These are phyloP conservation scores for Pseudozyma sp. DNA, from an alignment of 1,284 basidiomycete species.

Conservation along the genomic window DNA sequence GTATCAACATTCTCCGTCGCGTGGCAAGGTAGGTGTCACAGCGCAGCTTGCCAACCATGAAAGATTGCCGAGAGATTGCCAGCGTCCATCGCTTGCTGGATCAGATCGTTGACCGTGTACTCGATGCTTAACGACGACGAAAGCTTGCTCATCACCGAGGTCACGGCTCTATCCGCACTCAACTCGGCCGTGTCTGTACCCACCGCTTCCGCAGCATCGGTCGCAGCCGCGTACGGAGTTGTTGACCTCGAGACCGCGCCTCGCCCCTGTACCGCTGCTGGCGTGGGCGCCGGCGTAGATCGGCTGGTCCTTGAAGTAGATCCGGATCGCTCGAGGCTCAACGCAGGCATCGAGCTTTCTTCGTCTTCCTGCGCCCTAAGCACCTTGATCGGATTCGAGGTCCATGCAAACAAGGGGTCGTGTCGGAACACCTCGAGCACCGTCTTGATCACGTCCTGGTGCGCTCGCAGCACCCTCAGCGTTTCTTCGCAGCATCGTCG, in stretches of 20 bases:
- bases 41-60: conserved; percentile 57
- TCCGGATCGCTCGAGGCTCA: conserved; percentile 25
- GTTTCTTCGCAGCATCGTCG: conserved; percentile 95
- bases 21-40: conserved; percentile 11
- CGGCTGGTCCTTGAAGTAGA: conserved; percentile 2
- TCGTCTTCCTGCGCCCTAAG: conserved; percentile 47
- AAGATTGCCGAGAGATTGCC: conserved; percentile 84
- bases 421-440: conserved; percentile 96
- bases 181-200: conserved; percentile 75
- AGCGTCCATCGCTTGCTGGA: conserved; percentile 85
- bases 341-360: conserved; percentile 15
- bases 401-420: conserved; percentile 93
- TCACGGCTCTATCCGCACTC: conserved; percentile 87
- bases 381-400: conserved; percentile 57
- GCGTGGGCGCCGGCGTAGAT: conserved; percentile 17
- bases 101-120: conserved; percentile 91
- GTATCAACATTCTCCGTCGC: background rate
- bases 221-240: conserved; percentile 12
- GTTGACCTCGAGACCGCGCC: conserved; percentile 16
- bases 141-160: conserved; percentile 74
- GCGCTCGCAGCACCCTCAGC: conserved; percentile 84
- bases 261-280: conserved; percentile 7
- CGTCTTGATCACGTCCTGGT: conserved; percentile 88
- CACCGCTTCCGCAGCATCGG: conserved; percentile 3
- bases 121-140: conserved; percentile 87